A percentile compares a stretch with the other conserved stretches of the same genome.
These are phyloP conservation scores for Verbascum thapsus DNA, from an alignment of 257 asterid species.

Conservation along the genomic window DNA sequence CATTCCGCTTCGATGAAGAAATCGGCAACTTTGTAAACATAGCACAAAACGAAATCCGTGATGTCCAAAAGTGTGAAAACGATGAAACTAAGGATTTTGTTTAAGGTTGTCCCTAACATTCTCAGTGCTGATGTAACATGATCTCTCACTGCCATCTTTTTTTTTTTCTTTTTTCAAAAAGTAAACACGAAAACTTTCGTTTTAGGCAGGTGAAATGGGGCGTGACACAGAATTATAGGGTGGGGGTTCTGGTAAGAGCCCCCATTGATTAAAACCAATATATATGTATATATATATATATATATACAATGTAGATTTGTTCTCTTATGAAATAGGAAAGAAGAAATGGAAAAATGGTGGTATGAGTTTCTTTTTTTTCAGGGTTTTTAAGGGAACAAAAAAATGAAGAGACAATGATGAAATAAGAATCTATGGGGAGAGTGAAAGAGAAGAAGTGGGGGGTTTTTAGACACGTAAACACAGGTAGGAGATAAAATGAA, in stretches of 20 bases:
- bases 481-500: constrained; percentile 47
- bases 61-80: constrained; percentile 61
- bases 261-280: no score
- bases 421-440: no score
- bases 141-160: constrained; percentile 28
- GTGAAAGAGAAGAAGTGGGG: constrained; percentile 22
- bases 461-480: constrained; percentile 35
- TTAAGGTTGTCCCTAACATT: constrained; percentile 46
- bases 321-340: no score
- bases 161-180: no score
- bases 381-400: constrained; percentile 16
- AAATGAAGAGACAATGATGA: not conserved
- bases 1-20: constrained; percentile 77
- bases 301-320: no score
- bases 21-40: constrained; percentile 60
- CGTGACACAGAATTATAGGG: not conserved
- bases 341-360: constrained; percentile 21
- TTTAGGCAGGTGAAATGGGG: not conserved
- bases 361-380: not conserved
- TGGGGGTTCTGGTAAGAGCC: not conserved
- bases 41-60: constrained; percentile 63
- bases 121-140: constrained; percentile 26
- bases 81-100: constrained; percentile 54
- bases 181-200: no score
- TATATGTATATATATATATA: no score